Conservation (phyloP, 805 yeast species). For the Zygosaccharomyces lentus region DNA sequence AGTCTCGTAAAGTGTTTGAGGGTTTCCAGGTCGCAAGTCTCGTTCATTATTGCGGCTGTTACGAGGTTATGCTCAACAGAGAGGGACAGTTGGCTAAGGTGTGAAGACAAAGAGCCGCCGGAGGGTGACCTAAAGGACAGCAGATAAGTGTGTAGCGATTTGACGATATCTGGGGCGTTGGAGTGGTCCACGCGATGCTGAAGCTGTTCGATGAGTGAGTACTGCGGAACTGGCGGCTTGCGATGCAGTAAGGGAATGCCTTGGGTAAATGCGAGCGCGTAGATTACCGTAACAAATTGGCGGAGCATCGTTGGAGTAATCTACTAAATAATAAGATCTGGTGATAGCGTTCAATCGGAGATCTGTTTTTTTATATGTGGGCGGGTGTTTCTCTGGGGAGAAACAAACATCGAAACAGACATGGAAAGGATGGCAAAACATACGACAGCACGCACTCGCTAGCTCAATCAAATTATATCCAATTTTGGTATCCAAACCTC, state of each 20-base stretch:
- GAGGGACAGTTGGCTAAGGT: not conserved
- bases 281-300: not conserved
- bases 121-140: not conserved
- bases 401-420: not conserved
- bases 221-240: not conserved
- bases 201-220: not conserved
- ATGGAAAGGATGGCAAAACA: not conserved
- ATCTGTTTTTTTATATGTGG: not conserved
- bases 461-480: conserved; percentile 19
- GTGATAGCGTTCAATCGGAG: not conserved
- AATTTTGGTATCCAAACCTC: conserved; percentile 41
- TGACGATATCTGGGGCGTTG: not conserved
- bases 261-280: not conserved
- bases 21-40: not conserved
- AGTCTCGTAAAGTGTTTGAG: not conserved
- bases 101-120: not conserved
- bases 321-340: not conserved
- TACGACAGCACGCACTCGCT: not conserved
- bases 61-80: not conserved
- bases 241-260: not conserved
- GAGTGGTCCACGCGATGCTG: conserved; percentile 2
- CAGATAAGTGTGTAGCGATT: not conserved
- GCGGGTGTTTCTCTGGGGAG: not conserved
- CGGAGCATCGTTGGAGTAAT: not conserved
- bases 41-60: not conserved